Percentiles rank a stretch among this genome's conserved stretches.
These are phyloP conservation scores for Casaregolazyma suthepensis DNA, from an alignment of 1,139 yeast genomes.

Conservation along the genomic window DNA sequence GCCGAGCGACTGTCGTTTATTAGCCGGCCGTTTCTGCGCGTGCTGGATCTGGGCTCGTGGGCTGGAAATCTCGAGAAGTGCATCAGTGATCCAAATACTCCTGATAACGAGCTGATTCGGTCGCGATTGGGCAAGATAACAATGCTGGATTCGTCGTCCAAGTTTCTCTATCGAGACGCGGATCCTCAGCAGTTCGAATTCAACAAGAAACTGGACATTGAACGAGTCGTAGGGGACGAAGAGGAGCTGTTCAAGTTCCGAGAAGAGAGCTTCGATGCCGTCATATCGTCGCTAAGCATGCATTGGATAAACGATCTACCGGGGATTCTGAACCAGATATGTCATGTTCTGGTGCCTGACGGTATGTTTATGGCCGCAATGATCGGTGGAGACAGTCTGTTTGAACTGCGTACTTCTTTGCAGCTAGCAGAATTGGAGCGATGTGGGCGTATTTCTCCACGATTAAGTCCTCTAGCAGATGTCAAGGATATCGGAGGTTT, in stretches of 20 bases:
- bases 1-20: slow-evolving; percentile 72
- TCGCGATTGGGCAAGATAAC: slow-evolving; percentile 50
- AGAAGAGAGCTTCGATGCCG: slow-evolving; percentile 55
- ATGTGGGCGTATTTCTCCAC: slow-evolving; percentile 70
- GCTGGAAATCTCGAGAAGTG: slow-evolving; percentile 53
- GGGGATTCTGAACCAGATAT: slow-evolving; percentile 49
- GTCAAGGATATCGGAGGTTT: slow-evolving; percentile 71
- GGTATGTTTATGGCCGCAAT: slow-evolving; percentile 80
- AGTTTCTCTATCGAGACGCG: slow-evolving; percentile 48
- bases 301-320: slow-evolving; percentile 90
- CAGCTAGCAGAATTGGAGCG: slow-evolving; percentile 81
- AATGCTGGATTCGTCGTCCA: slow-evolving; percentile 62
- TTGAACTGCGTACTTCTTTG: slow-evolving; percentile 69
- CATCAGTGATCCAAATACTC: slow-evolving; percentile 29
- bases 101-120: slow-evolving; percentile 48
- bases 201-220: slow-evolving; percentile 41
- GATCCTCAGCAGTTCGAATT: slow-evolving; percentile 31
- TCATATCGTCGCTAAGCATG: slow-evolving; percentile 63
- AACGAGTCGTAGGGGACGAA: slow-evolving; percentile 58
- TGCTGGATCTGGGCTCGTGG: slow-evolving; percentile 70
- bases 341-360: slow-evolving; percentile 65
- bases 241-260: slow-evolving; percentile 36
- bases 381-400: slow-evolving; percentile 79
- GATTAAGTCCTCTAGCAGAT: slow-evolving; percentile 76
- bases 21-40: slow-evolving; percentile 53